Evolutionary conservation across 805 yeast species (phyloP).

Genomic region (Suhomyces canberraensis): DNA sequence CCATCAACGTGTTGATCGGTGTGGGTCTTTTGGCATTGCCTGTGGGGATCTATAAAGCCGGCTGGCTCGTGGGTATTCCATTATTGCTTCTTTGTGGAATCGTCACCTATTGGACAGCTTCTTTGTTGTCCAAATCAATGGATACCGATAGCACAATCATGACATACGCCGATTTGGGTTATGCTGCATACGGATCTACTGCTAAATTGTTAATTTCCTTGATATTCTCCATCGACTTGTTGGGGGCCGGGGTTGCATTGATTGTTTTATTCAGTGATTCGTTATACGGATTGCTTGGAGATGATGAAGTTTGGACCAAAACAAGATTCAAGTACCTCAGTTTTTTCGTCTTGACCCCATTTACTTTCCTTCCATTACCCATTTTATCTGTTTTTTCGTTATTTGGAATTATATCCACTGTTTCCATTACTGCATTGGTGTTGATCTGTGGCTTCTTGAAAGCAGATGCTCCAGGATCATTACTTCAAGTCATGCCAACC

Average conservation of each 20-base stretch:
- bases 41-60: constrained; percentile 62
- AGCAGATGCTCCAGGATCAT: constrained; percentile 50
- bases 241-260: constrained; percentile 61
- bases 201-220: constrained; percentile 72
- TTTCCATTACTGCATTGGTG: constrained; percentile 46
- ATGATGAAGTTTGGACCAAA: constrained; percentile 36
- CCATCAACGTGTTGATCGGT: constrained; percentile 74
- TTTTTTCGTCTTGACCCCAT: constrained; percentile 72
- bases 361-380: constrained; percentile 60
- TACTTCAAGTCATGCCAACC: constrained; percentile 45
- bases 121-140: constrained; percentile 33
- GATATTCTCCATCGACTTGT: constrained; percentile 53
- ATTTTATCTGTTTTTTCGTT: constrained; percentile 52
- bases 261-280: constrained; percentile 61
- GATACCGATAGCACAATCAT: constrained; percentile 27
- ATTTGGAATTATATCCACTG: constrained; percentile 54
- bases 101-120: constrained; percentile 53
- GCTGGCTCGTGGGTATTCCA: constrained; percentile 55
- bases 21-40: constrained; percentile 75
- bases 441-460: constrained; percentile 44
- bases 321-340: constrained; percentile 62
- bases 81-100: constrained; percentile 44
- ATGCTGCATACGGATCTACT: constrained; percentile 35
- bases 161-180: constrained; percentile 31
- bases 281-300: constrained; percentile 43